A percentile compares a stretch with the other conserved stretches of the same genome.
These are phyloP conservation scores for Salvia miltiorrhiza DNA, from an alignment of 257 asterid genomes.

Conservation along the genomic window DNA sequence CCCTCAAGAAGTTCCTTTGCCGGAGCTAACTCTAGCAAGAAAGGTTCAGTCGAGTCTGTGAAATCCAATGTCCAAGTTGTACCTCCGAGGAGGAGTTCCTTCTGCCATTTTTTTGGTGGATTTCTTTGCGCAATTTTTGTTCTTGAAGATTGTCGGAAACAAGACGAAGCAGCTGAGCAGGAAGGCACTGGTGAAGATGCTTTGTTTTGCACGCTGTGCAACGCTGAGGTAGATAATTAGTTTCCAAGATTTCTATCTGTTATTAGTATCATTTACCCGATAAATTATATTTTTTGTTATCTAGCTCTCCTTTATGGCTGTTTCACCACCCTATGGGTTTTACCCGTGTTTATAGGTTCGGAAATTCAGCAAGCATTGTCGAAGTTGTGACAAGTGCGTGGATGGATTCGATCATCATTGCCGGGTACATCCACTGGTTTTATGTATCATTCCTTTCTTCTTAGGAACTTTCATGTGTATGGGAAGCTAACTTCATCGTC, in stretches of 20 bases:
- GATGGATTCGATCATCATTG: conserved; percentile 99
- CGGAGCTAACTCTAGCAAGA: conserved; percentile 64
- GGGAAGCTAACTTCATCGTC: conserved; percentile 32
- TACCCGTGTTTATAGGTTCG: conserved; percentile 55
- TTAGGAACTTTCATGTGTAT: not conserved
- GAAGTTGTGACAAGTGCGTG: conserved; percentile 99
- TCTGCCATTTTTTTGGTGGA: conserved; percentile 58
- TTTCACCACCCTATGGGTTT: no score
- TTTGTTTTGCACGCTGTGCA: conserved; percentile 92
- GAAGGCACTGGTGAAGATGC: conserved; percentile 88
- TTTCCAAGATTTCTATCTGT: conserved; percentile 3
- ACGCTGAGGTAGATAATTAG: conserved; percentile 71
- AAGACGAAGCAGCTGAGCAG: conserved; percentile 52
- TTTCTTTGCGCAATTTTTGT: conserved; percentile 71
- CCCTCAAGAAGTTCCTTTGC: conserved; percentile 70
- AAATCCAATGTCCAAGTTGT: conserved; percentile 45
- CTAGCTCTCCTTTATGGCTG: no score
- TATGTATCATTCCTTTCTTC: conserved; percentile 12
- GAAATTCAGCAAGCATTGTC: conserved; percentile 94
- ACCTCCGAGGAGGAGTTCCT: conserved; percentile 42
- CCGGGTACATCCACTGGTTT: conserved; percentile 55
- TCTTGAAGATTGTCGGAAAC: conserved; percentile 79
- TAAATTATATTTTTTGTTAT: no score
- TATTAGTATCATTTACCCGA: not conserved
- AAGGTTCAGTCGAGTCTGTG: conserved; percentile 59